Percentiles rank a stretch among this genome's conserved stretches.
Conservation (phyloP, 495 filamentous ascomycete species). For the Aspergillus incahuasiensis region DNA sequence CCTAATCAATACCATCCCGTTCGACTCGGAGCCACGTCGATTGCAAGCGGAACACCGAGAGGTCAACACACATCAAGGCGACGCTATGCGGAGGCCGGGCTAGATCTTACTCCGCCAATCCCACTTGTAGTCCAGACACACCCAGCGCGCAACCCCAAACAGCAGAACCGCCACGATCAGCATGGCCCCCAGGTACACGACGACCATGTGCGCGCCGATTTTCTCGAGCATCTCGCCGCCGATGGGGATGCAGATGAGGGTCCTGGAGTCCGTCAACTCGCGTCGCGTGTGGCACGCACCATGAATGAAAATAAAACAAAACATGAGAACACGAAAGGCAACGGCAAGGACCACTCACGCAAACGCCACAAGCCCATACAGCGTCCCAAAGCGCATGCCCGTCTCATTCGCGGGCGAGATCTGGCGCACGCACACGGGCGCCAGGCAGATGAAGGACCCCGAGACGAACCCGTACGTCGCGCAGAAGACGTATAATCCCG, state of each 20-base stretch:
- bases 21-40: too few species aligned
- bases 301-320: too few species aligned
- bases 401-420: constrained; percentile 60
- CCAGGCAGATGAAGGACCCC: constrained; percentile 57
- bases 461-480: constrained; percentile 57
- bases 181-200: constrained; percentile 35
- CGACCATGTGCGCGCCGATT: constrained; percentile 31
- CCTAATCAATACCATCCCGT: too few species aligned
- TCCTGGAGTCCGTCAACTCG: constrained; percentile 23
- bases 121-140: constrained; percentile 47
- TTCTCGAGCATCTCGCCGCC: constrained; percentile 41
- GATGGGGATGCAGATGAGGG: constrained; percentile 37
- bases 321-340: neutral
- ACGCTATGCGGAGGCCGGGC: too few species aligned
- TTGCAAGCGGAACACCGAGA: too few species aligned
- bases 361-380: constrained; percentile 61
- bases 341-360: constrained; percentile 30
- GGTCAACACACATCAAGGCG: too few species aligned
- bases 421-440: constrained; percentile 59
- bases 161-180: constrained; percentile 32
- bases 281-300: too few species aligned
- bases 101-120: constrained; percentile 37
- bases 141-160: constrained; percentile 45
- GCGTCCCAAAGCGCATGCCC: constrained; percentile 62
- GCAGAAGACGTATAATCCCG: constrained; percentile 53